Conservation (phyloP, 2,329 filamentous ascomycete genomes). For the Sclerotinia spermophila region DNA sequence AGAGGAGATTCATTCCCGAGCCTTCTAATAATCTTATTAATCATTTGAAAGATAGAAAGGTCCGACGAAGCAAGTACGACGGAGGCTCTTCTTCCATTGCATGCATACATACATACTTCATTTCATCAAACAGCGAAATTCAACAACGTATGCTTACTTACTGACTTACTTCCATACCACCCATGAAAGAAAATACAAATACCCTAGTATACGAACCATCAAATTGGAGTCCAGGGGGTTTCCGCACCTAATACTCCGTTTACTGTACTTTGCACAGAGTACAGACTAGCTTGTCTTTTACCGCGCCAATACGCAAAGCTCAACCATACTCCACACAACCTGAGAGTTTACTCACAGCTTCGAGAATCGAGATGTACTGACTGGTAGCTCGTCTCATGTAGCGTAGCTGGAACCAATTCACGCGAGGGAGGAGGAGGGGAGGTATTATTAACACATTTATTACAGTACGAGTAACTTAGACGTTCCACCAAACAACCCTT, state of each 20-base stretch:
- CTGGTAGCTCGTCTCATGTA: no score
- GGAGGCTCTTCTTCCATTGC: background rate
- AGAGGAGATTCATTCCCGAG: background rate
- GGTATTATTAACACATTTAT: no score
- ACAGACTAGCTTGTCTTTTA: background rate
- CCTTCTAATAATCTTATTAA: background rate
- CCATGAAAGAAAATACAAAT: background rate
- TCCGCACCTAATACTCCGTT: background rate
- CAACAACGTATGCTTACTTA: background rate
- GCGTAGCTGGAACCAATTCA: background rate
- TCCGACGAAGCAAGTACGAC: background rate
- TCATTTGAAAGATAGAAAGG: no score
- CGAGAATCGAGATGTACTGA: no score
- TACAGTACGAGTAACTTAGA: no score
- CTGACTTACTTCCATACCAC: no score
- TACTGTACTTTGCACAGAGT: background rate
- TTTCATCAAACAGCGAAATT: background rate
- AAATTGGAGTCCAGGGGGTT: background rate
- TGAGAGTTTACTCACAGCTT: no score
- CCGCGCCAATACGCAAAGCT: conserved; percentile 1
- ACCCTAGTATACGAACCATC: background rate
- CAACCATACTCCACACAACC: background rate
- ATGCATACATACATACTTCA: background rate
- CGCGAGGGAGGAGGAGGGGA: no score
- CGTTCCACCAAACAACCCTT: no score